Percentiles rank a stretch among this genome's conserved stretches.
Conservation (phyloP, 176 grass and related monocot species). For the Cocos nucifera region DNA sequence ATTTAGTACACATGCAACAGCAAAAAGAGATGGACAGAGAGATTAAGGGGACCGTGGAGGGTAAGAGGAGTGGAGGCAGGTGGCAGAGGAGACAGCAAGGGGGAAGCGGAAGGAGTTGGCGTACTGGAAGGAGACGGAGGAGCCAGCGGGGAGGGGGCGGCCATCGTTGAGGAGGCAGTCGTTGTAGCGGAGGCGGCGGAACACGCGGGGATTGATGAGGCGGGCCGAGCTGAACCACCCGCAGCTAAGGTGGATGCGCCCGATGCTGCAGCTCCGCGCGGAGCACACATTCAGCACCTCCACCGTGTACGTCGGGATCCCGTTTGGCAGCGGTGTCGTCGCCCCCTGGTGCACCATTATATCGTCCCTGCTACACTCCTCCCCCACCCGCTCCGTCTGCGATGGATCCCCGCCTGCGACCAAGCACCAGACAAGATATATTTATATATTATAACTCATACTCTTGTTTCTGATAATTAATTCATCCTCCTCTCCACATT, state of each 20-base stretch:
- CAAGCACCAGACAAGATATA: too few species aligned
- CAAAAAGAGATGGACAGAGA: background rate
- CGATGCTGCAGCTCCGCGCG: slow-evolving; percentile 30
- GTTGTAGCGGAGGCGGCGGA: slow-evolving; percentile 55
- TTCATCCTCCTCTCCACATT: too few species aligned
- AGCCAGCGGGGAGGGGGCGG: slow-evolving; percentile 42
- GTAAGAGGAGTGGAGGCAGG: slow-evolving; percentile 13
- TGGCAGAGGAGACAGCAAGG: slow-evolving; percentile 20
- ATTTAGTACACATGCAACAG: background rate
- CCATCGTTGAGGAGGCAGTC: slow-evolving; percentile 94
- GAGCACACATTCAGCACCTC: slow-evolving; percentile 65
- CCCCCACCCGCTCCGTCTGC: slow-evolving; percentile 23
- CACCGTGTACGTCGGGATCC: slow-evolving; percentile 71
- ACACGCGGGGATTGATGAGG: slow-evolving; percentile 64
- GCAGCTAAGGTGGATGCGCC: slow-evolving; percentile 67
- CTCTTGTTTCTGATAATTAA: too few species aligned
- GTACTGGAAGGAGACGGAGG: slow-evolving; percentile 72
- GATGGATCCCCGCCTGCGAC: too few species aligned
- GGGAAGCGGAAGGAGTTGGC: slow-evolving; percentile 60
- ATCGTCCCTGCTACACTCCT: slow-evolving; percentile 29
- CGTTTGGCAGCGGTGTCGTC: slow-evolving; percentile 33
- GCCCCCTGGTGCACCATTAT: slow-evolving; percentile 44
- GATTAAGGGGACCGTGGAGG: slow-evolving; percentile 13
- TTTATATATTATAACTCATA: background rate
- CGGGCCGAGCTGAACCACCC: slow-evolving; percentile 88